Evolutionary conservation across 805 yeast genomes (phyloP).

Genomic region (Soucietia sequanensis): DNA sequence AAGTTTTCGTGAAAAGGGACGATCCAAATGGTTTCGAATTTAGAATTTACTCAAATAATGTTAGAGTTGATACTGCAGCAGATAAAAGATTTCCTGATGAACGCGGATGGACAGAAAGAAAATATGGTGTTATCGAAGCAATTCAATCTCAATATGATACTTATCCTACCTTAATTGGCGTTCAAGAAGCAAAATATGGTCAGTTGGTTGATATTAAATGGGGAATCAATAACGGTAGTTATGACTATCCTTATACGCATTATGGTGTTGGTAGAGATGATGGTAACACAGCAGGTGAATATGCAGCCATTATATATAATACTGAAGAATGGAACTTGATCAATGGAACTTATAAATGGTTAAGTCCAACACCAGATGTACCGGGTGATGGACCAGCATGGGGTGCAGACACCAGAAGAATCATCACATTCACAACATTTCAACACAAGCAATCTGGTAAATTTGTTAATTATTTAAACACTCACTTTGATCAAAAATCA

Average conservation of each 20-base stretch:
- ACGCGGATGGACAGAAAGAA: slow-evolving; percentile 13
- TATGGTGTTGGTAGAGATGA: slow-evolving; percentile 54
- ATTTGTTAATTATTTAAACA: slow-evolving; percentile 35
- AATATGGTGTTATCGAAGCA: slow-evolving; percentile 11
- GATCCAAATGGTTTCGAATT: slow-evolving; percentile 8
- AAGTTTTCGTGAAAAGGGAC: background rate
- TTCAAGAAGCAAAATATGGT: slow-evolving; percentile 48
- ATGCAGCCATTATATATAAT: slow-evolving; percentile 46
- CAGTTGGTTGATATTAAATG: slow-evolving; percentile 36
- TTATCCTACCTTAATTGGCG: slow-evolving; percentile 13
- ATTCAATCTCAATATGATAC: slow-evolving; percentile 6
- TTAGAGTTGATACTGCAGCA: slow-evolving; percentile 5
- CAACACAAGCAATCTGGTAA: slow-evolving; percentile 12
- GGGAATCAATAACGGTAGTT: slow-evolving; percentile 37
- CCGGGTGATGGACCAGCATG: slow-evolving; percentile 47
- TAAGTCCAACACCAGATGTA: slow-evolving; percentile 52
- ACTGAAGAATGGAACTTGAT: slow-evolving; percentile 35
- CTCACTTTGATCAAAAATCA: slow-evolving; percentile 53
- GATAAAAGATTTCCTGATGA: slow-evolving; percentile 8
- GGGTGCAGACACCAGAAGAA: slow-evolving; percentile 41
- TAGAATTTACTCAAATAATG: slow-evolving; percentile 11
- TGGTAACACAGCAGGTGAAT: slow-evolving; percentile 51
- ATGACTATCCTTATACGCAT: slow-evolving; percentile 34
- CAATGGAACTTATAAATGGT: slow-evolving; percentile 48
- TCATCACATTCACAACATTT: slow-evolving; percentile 38